phyloP scores from a whole-genome alignment of 179 eudicot species.

The Corrigiola litoralis region DNA sequence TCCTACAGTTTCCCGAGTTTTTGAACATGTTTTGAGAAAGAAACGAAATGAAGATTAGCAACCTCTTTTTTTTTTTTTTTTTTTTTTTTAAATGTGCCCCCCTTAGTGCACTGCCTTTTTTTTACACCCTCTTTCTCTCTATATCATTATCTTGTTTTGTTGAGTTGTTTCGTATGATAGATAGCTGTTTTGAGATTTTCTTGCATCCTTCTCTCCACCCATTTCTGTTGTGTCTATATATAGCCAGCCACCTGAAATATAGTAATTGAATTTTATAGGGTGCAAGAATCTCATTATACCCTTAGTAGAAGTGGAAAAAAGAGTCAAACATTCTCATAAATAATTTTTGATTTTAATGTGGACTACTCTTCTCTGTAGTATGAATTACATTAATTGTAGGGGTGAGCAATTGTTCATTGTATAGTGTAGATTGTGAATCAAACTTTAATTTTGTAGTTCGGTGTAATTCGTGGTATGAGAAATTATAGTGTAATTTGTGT shows the following conservation, averaged over 20 bases:
- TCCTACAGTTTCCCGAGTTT: not conserved
- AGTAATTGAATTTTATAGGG: not conserved
- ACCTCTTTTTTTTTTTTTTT: slow-evolving; percentile 5
- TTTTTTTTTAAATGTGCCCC: too few relatives aligned
- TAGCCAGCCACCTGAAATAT: slow-evolving; percentile 24
- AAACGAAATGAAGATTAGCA: slow-evolving; percentile 1
- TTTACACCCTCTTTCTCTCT: not conserved
- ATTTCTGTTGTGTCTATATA: slow-evolving; percentile 14
- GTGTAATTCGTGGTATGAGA: too few relatives aligned
- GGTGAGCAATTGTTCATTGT: too few relatives aligned
- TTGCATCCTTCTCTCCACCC: slow-evolving; percentile 27
- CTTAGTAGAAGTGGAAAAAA: not conserved
- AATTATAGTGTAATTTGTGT: too few relatives aligned
- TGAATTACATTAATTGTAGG: too few relatives aligned
- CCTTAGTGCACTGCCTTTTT: not conserved
- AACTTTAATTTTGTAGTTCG: too few relatives aligned
- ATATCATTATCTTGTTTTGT: not conserved
- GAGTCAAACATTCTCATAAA: not conserved
- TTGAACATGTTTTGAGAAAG: not conserved
- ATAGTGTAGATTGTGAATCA: too few relatives aligned
- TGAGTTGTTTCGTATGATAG: not conserved
- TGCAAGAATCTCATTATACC: not conserved
- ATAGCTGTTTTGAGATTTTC: slow-evolving; percentile 1
- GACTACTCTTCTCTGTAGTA: too few relatives aligned
- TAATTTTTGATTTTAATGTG: too few relatives aligned